A percentile compares a stretch with the other conserved stretches of the same genome.
Evolutionary conservation across 805 yeast genomes (phyloP).

Genomic region (Wickerhamomyces bisporus): DNA sequence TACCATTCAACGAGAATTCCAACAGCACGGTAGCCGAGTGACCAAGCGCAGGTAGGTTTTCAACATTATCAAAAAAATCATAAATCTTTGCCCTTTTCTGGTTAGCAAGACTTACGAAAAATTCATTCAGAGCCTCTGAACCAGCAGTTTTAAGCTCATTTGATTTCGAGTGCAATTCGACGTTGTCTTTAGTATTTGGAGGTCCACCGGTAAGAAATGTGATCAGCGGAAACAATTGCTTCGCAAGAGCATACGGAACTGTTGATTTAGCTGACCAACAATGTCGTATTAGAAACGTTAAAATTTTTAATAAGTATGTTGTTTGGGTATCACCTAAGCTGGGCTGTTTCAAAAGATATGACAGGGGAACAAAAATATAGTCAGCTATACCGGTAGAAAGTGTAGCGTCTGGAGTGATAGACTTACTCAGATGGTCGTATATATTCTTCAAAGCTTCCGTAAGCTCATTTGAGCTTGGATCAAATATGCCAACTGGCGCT

Average conservation of each 20-base stretch:
- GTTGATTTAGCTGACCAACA: slow-evolving; percentile 42
- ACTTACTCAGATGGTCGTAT: slow-evolving; percentile 16
- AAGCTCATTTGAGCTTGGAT: slow-evolving; percentile 28
- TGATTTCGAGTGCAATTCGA: slow-evolving; percentile 23
- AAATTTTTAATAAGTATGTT: slow-evolving; percentile 40
- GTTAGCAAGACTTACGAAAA: slow-evolving; percentile 26
- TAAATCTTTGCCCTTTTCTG: slow-evolving; percentile 18
- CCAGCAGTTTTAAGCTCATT: slow-evolving; percentile 35
- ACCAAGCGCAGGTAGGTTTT: slow-evolving; percentile 40
- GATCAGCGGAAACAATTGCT: slow-evolving; percentile 43
- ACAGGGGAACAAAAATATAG: slow-evolving; percentile 57
- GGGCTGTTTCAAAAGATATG: slow-evolving; percentile 45
- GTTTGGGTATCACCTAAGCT: slow-evolving; percentile 41
- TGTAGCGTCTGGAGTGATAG: slow-evolving; percentile 12
- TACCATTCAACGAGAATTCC: slow-evolving; percentile 26
- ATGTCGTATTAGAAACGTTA: slow-evolving; percentile 37
- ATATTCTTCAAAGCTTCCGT: slow-evolving; percentile 30
- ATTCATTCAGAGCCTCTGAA: slow-evolving; percentile 23
- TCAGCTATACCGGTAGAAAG: slow-evolving; percentile 46
- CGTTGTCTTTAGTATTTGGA: slow-evolving; percentile 30
- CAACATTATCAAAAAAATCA: slow-evolving; percentile 26
- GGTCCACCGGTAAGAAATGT: slow-evolving; percentile 43
- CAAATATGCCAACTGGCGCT: slow-evolving; percentile 30
- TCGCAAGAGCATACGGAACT: slow-evolving; percentile 32
- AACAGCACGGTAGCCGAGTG: slow-evolving; percentile 42